Base-by-base conservation (phyloP, 805 yeast species). In the Schizosaccharomyces osmophilus region DNA sequence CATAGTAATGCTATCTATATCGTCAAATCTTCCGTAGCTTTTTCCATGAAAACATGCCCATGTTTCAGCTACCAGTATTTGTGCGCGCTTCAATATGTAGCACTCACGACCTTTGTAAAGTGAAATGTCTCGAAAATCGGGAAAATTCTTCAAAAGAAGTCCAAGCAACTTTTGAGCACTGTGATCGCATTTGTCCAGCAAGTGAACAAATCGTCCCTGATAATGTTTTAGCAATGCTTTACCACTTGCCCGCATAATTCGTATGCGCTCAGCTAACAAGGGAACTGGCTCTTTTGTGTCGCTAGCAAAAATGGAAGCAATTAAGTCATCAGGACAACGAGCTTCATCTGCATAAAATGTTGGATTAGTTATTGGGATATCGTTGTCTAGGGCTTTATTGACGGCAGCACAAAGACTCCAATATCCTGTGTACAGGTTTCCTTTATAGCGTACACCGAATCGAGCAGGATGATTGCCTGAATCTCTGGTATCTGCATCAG, bases 331-430 rank as follows among this genome's bases (percentile, higher is more conserved):
- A 0, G 64, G 48, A 3, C 68, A 66, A 43, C 70, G 68, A n/a
- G 67, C 69, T 0, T 48, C 59, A 17, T 66, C 55, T 0, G 55
- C 45, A 77, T 78, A 75, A 61, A 66, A 73, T 22, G 51, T 13
- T 2, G 76, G 75, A 2, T 64, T 59, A 1, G 76, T 74, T 39
- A 75, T 68, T 1, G 74, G 72, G 9, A 74, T 66, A 64, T 65
- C 66, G n/a, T 68, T 68, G 29, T 70, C 74, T 29, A 75, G 63
- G 0, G 77, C 77, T n/a, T 74, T 64, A 64, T 75, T 72, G 19
- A 75, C 66, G 13, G 75, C 74, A 0, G 78, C 78, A 17, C 69
- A 71, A 29, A 75, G 66, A 60, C 77, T 73, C 78, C 78, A 74
- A 66, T 75, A 75, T 11, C 78, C 78, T 0, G 78, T 75, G 67